Conservation (phyloP, 2,329 filamentous ascomycete species). For the Ciborinia camelliae region DNA sequence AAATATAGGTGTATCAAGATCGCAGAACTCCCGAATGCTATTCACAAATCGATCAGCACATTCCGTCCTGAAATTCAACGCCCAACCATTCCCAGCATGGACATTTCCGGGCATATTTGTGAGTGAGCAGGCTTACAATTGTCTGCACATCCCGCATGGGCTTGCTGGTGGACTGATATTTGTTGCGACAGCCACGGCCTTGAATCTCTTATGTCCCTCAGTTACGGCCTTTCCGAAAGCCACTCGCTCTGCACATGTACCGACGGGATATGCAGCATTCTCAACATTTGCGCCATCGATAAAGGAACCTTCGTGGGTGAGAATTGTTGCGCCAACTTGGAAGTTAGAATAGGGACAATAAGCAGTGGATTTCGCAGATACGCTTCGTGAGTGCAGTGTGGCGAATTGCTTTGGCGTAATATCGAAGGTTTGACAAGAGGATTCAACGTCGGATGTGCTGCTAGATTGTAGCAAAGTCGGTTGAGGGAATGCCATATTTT, state of each 20-base stretch:
- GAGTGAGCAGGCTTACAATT: constrained; percentile 61
- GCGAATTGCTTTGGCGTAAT: constrained; percentile 63
- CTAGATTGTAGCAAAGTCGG: background rate
- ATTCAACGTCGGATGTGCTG: background rate
- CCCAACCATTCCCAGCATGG: background rate
- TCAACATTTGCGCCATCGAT: constrained; percentile 80
- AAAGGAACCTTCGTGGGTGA: constrained; percentile 52
- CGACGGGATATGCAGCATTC: constrained; percentile 86
- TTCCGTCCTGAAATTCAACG: background rate
- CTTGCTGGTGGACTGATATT: constrained; percentile 67
- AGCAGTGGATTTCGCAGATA: constrained; percentile 70
- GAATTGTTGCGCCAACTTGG: constrained; percentile 79
- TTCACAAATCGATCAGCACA: background rate
- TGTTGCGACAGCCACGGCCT: constrained; percentile 80
- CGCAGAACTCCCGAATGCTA: constrained; percentile 74
- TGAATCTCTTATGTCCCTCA: constrained; percentile 50
- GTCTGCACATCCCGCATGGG: constrained; percentile 94
- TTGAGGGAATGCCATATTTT: background rate
- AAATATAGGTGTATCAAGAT: constrained; percentile 69
- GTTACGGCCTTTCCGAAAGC: constrained; percentile 77
- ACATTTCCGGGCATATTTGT: background rate
- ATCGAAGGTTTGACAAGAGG: constrained; percentile 37
- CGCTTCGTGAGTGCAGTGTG: constrained; percentile 63
- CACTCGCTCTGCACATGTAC: constrained; percentile 94
- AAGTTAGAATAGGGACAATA: constrained; percentile 74